Evolutionary conservation across 2,329 filamentous ascomycete species (phyloP), one percentile per base, ranked within the genome.

Genomic region (Sarocladium oryzae): DNA sequence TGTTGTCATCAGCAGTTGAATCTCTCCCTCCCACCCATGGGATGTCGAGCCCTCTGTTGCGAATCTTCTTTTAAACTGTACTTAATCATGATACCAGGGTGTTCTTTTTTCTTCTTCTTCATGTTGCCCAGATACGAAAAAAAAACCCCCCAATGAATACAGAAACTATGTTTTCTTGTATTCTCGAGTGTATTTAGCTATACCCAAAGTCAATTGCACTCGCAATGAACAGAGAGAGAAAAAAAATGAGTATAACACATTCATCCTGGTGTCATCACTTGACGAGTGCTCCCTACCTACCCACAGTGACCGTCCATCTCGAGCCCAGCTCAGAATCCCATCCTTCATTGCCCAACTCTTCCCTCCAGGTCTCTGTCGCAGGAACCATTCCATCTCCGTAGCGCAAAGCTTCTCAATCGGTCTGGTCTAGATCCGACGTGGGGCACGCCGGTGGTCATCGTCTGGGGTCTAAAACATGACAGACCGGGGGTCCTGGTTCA

Each of bases 71-170:
- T 48, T n/a, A n/a, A n/a, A 48, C 43, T 48, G 43, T 48, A 48
- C 43, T 48, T 48, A 48, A 48, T 48, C 26, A 48, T 48, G 43
- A 48, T 48, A 48, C 43, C 43, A 48, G 43, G 43, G 43, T 48
- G n/a, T n/a, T n/a, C n/a, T n/a, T n/a, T n/a, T n/a, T n/a, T n/a
- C n/a, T 20, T 33, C n/a, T 18, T 43, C 26, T 43, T 18, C 20
- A 43, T 33, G 43, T 48, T 48, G 43, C 43, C 28, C 43, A 48
- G 28, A 48, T 13, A 48, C 26, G 4, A 45, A 18, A 48, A 45
- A 45, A n/a, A n/a, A n/a, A n/a, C n/a, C n/a, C n/a, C n/a, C 16
- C 20, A 8, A 48, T 43, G 40, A 43, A 32, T 48, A 9, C 43
- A 48, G 33, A 16, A 33, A 28, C 23, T 43, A 26, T 15, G 40